Percentiles rank a stretch among this genome's conserved stretches.
These are phyloP conservation scores for Salix dunnii DNA, from an alignment of 345 rosid genomes.

Conservation along the genomic window DNA sequence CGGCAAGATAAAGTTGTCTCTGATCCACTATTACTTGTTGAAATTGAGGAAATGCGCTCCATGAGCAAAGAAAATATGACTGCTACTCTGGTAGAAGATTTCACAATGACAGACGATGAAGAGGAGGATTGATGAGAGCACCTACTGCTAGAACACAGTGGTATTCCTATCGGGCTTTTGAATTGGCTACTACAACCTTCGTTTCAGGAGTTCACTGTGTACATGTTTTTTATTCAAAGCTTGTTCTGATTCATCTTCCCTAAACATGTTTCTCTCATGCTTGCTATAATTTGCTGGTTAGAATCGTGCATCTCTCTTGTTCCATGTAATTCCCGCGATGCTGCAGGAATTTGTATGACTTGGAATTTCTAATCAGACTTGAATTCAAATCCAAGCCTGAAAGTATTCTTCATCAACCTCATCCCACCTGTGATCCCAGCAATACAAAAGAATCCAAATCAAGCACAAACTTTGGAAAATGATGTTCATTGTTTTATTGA, in stretches of 20 bases:
- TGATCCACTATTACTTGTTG: conserved; percentile 55
- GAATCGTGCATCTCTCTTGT: too few species aligned
- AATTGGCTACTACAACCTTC: neutral
- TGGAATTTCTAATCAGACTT: too few species aligned
- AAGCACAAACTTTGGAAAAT: too few species aligned
- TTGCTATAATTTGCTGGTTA: too few species aligned
- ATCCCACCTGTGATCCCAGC: too few species aligned
- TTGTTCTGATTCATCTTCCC: neutral
- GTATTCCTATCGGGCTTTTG: neutral
- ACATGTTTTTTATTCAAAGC: neutral
- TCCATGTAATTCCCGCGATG: too few species aligned
- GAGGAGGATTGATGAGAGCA: neutral
- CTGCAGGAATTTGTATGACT: too few species aligned
- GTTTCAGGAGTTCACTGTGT: neutral
- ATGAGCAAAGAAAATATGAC: conserved; percentile 38
- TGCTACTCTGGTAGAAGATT: conserved; percentile 63
- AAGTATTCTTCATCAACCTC: too few species aligned
- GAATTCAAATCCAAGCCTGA: too few species aligned
- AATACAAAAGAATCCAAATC: too few species aligned
- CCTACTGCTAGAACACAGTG: neutral
- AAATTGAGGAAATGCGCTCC: conserved; percentile 69
- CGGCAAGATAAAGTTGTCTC: conserved; percentile 42
- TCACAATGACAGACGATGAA: conserved; percentile 44
- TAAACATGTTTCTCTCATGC: neutral
- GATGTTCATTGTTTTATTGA: too few species aligned